Percentiles rank a stretch among this genome's conserved stretches.
Evolutionary conservation across 805 yeast species (phyloP).

Genomic region (Candida xyloterini): DNA sequence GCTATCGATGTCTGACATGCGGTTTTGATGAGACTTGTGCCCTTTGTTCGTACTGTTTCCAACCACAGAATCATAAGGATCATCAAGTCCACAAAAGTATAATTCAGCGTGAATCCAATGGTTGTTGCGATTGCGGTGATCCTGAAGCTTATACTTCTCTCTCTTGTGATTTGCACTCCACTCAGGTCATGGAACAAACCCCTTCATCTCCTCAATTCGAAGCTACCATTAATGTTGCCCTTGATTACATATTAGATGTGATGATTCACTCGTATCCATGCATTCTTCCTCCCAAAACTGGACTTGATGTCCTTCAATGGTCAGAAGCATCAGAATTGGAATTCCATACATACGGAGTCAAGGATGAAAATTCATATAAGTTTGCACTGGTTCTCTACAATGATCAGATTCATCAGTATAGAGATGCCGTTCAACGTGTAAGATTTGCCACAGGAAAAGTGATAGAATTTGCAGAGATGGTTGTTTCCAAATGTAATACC

Average conservation of each 20-base stretch:
- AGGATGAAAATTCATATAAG: slow-evolving; percentile 43
- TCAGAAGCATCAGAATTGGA: slow-evolving; percentile 27
- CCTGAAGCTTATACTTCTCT: slow-evolving; percentile 72
- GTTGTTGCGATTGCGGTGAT: slow-evolving; percentile 89
- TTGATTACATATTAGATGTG: slow-evolving; percentile 64
- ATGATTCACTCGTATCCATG: slow-evolving; percentile 48
- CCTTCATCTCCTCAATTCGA: slow-evolving; percentile 42
- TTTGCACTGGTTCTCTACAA: slow-evolving; percentile 67
- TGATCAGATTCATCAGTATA: slow-evolving; percentile 72
- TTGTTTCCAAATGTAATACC: slow-evolving; percentile 57
- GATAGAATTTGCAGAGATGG: slow-evolving; percentile 66
- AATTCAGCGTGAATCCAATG: slow-evolving; percentile 64
- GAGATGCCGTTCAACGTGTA: slow-evolving; percentile 69
- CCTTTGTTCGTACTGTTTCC: slow-evolving; percentile 72
- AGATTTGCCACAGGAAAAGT: slow-evolving; percentile 62
- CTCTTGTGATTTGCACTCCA: slow-evolving; percentile 43
- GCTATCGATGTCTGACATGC: slow-evolving; percentile 71
- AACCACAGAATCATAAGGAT: slow-evolving; percentile 63
- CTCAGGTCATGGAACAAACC: slow-evolving; percentile 5
- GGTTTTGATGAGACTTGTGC: slow-evolving; percentile 84
- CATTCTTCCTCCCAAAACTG: slow-evolving; percentile 24
- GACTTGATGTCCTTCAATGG: slow-evolving; percentile 23
- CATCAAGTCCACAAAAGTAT: slow-evolving; percentile 69
- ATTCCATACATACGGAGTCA: slow-evolving; percentile 43
- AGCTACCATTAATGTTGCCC: slow-evolving; percentile 42